Conservation (phyloP, 2,329 filamentous ascomycete species). For the Cladosporium cucumerinum region DNA sequence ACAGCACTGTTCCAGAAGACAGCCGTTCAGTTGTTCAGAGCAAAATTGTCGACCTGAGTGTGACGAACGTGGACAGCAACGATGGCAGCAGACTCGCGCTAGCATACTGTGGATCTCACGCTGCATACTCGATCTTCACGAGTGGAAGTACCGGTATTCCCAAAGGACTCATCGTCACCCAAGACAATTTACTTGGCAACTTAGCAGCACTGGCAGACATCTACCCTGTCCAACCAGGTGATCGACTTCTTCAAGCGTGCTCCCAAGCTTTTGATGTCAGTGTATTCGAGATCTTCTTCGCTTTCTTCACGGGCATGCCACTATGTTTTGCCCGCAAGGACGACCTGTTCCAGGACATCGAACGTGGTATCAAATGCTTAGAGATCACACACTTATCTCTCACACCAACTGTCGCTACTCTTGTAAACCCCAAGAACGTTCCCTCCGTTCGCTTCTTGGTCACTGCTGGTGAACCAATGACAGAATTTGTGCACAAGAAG, state of each 20-base stretch:
- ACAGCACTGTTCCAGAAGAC: slow-evolving; percentile 21
- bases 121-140: slow-evolving; percentile 71
- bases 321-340: slow-evolving; percentile 75
- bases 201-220: slow-evolving; percentile 62
- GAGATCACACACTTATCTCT: slow-evolving; percentile 75
- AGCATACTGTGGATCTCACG: slow-evolving; percentile 39
- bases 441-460: slow-evolving; percentile 72
- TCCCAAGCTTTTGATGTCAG: slow-evolving; percentile 84
- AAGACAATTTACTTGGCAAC: slow-evolving; percentile 73
- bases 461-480: slow-evolving; percentile 78
- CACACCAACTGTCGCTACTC: slow-evolving; percentile 77
- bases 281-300: slow-evolving; percentile 85
- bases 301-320: slow-evolving; percentile 74
- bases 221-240: slow-evolving; percentile 57
- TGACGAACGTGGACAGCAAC: slow-evolving; percentile 32
- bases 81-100: slow-evolving; percentile 38
- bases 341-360: slow-evolving; percentile 68
- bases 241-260: slow-evolving; percentile 74
- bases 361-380: slow-evolving; percentile 61
- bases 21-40: slow-evolving; percentile 19
- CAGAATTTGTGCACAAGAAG: slow-evolving; percentile 62
- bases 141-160: slow-evolving; percentile 78
- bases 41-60: slow-evolving; percentile 28
- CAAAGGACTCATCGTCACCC: slow-evolving; percentile 76
- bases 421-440: slow-evolving; percentile 66